A percentile compares a stretch with the other conserved stretches of the same genome.
Evolutionary conservation across 495 filamentous ascomycete genomes (phyloP).

Genomic region (Xylaria curta): DNA sequence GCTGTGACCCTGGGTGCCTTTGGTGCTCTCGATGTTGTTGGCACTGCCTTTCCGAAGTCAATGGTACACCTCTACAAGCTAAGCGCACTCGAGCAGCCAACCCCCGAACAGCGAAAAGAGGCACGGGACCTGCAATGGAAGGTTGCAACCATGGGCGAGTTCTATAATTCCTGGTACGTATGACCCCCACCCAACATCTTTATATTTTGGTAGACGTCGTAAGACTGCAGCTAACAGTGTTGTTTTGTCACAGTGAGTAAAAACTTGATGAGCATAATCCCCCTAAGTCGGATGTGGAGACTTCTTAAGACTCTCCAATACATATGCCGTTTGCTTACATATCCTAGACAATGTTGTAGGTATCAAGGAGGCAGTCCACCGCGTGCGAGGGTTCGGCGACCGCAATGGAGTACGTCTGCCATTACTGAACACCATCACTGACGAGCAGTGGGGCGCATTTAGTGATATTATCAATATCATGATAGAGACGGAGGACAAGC

Average conservation of each 20-base stretch:
- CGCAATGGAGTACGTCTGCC: slow-evolving; percentile 22
- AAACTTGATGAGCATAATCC: neutral
- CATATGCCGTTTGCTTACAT: neutral
- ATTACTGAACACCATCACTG: slow-evolving; percentile 23
- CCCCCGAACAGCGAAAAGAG: slow-evolving; percentile 17
- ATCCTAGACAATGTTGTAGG: slow-evolving; percentile 23
- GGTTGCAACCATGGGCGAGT: slow-evolving; percentile 25
- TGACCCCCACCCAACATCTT: neutral
- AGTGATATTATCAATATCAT: slow-evolving; percentile 22
- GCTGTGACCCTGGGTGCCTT: slow-evolving; percentile 22
- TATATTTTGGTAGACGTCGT: neutral
- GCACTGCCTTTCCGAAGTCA: slow-evolving; percentile 21
- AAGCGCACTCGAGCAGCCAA: slow-evolving; percentile 24
- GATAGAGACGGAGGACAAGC: slow-evolving; percentile 23
- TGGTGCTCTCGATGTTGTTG: slow-evolving; percentile 24
- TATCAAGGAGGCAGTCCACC: slow-evolving; percentile 22
- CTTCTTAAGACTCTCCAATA: neutral
- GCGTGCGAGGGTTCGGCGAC: slow-evolving; percentile 25
- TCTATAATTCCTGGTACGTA: slow-evolving; percentile 25
- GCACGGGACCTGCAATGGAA: slow-evolving; percentile 22
- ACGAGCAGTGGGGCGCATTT: slow-evolving; percentile 23
- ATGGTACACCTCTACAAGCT: slow-evolving; percentile 21
- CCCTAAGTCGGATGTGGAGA: neutral
- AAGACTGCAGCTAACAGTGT: neutral
- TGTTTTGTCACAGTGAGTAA: slow-evolving; percentile 14